Evolutionary conservation across 129 eudicot genomes (phyloP), one percentile per base, ranked within the genome.

Genomic region (Escallonia herrerae): DNA sequence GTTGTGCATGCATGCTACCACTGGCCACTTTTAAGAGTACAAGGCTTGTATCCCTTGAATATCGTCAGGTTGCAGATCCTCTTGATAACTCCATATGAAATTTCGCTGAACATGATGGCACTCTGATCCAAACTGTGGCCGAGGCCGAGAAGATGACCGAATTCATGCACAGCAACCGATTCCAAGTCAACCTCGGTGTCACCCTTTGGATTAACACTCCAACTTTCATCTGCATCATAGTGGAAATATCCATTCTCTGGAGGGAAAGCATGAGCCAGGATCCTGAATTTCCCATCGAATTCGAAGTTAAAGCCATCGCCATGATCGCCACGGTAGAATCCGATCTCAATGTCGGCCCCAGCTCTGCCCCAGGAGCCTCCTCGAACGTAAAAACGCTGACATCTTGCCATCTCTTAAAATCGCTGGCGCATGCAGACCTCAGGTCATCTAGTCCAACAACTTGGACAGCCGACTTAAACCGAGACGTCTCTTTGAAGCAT

Each of bases 131-230:
- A 62, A 37, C 66, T 68, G 43, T 76, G 80, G 2, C 46, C 66
- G 2, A 76, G 58, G 8, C 80, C 80, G 43, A 76, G 71, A 55
- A 69, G 63, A 43, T 76, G 75, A 33, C 80, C 80, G 9, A 76
- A 62, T 37, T 76, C 80, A 42, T 76, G 78, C 47, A 59, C 11
- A 2, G 72, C 78, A 49, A 65, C 68, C 8, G 67, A 38, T 39
- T 74, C 78, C 46, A 74, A 44, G 15, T 67, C 57, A 40, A n/a
- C 56, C 4, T 58, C 33, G 33, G 33, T 40, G n/a, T 11, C 52
- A 0, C 48, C 41, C 12, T 4, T 14, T 22, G 60, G 38, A 2
- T 57, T 63, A 1, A 50, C 5, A 15, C 68, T 42, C 73, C 73
- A 74, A 2, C 12, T 8, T 42, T 67, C 63, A 15, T 74, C 79